These are phyloP conservation scores for Exophiala lecanii-corni DNA, from an alignment of 2,329 filamentous ascomycete species.

Conservation along the genomic window DNA sequence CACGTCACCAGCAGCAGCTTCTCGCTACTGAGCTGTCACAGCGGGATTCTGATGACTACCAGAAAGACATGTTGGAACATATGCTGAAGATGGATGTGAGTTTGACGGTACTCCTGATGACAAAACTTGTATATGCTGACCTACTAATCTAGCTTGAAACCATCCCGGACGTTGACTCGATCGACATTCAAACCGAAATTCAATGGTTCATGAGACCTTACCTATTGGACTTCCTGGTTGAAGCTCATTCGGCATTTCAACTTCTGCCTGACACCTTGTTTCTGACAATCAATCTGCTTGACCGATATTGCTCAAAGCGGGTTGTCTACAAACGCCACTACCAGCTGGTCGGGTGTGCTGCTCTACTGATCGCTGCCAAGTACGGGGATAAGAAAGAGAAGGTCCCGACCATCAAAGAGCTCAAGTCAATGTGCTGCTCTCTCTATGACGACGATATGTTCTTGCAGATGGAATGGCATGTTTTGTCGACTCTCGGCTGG, in stretches of 20 bases:
- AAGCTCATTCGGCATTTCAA: conserved; percentile 92
- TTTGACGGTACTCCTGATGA: conserved; percentile 13
- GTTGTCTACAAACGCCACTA: conserved; percentile 99
- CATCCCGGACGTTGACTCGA: conserved; percentile 90
- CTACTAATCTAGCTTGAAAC: conserved; percentile 63
- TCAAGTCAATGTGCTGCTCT: conserved; percentile 99
- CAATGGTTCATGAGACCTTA: conserved; percentile 99
- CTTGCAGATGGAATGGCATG: conserved; percentile 99
- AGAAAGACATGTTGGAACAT: conserved; percentile 89
- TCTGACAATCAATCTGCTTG: conserved; percentile 91
- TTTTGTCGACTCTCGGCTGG: conserved; percentile 96
- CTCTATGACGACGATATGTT: conserved; percentile 99
- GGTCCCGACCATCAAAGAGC: conserved; percentile 92
- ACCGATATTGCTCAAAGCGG: conserved; percentile 94
- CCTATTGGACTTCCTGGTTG: conserved; percentile 94
- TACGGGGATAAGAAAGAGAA: conserved; percentile 98
- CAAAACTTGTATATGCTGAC: conserved; percentile 27
- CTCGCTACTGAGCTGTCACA: conserved; percentile 86
- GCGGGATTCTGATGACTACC: conserved; percentile 80
- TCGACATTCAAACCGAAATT: conserved; percentile 98
- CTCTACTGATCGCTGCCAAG: conserved; percentile 93
- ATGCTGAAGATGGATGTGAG: conserved; percentile 87
- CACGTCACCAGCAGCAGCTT: conserved; percentile 77
- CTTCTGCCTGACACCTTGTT: conserved; percentile 92
- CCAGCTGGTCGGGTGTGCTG: conserved; percentile 92